Evolutionary conservation across 306 rosid species (phyloP).

Genomic region (Mucuna pruriens): DNA sequence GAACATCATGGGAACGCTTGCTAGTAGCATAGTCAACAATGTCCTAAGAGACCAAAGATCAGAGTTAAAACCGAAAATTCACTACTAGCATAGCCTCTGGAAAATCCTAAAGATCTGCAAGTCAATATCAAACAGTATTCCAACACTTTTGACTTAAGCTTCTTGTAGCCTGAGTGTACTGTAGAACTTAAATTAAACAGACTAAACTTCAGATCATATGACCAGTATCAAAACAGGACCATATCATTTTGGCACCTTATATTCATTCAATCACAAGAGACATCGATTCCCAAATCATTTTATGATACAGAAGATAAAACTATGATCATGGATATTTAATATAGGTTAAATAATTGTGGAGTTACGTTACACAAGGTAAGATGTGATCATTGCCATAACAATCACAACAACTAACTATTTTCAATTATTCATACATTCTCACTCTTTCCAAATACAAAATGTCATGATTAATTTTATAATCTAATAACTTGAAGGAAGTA

Average conservation of each 20-base stretch:
- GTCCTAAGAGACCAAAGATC: slow-evolving; percentile 51
- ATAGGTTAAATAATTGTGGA: background rate
- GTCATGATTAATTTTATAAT: slow-evolving; percentile 13
- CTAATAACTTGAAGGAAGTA: slow-evolving; percentile 20
- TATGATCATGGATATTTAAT: background rate
- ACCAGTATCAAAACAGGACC: slow-evolving; percentile 26
- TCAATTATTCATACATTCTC: slow-evolving; percentile 17
- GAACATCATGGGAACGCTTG: slow-evolving; percentile 34
- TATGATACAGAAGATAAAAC: slow-evolving; percentile 9
- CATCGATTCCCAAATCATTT: background rate
- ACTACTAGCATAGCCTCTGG: slow-evolving; percentile 29
- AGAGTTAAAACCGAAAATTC: slow-evolving; percentile 37
- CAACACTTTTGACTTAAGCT: slow-evolving; percentile 33
- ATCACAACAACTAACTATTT: background rate
- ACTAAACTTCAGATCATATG: slow-evolving; percentile 23
- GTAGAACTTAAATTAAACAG: slow-evolving; percentile 24
- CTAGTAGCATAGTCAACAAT: slow-evolving; percentile 45
- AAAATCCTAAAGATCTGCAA: slow-evolving; percentile 38
- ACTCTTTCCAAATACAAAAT: slow-evolving; percentile 35
- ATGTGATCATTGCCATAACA: slow-evolving; percentile 24
- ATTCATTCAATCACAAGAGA: slow-evolving; percentile 22
- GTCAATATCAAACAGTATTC: slow-evolving; percentile 37
- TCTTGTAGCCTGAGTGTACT: slow-evolving; percentile 7
- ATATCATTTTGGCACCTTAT: slow-evolving; percentile 26
- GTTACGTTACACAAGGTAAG: slow-evolving; percentile 4